Evolutionary conservation across 2,329 filamentous ascomycete species (phyloP), one percentile per base, ranked within the genome.

Genomic region (Stylonectria norvegica): DNA sequence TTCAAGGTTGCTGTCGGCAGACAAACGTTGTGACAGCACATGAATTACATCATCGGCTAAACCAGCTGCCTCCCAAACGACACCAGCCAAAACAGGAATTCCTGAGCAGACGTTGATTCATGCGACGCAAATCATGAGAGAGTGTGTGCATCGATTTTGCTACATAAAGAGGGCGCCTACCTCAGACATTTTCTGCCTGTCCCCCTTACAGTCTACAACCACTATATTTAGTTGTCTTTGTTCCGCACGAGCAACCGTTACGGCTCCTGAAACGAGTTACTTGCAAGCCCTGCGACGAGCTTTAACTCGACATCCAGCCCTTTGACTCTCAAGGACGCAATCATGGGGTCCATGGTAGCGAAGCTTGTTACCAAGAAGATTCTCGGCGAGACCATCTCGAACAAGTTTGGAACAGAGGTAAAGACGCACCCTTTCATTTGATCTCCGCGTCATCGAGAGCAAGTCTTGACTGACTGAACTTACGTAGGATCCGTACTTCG

Each of bases 401-500:
- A 82, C 56, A 78, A 78, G 47, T 79, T 78, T 49, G 78, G 78
- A 40, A 68, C 68, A 52, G 75, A 75, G 60, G 76, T 78, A 65
- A 45, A 63, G 40, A 29, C n/a, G 8, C 33, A 34, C 12, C 10
- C 20, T n/a, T n/a, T n/a, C n/a, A n/a, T n/a, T 9, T 18, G 9
- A 12, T 30, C 29, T 23, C 29, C n/a, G n/a, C n/a, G n/a, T n/a
- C n/a, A n/a, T n/a, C n/a, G n/a, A 29, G 20, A 5, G 32, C 36
- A 38, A 47, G 18, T n/a, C 27, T 14, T n/a, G 62, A 37, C 43
- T 48, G 33, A 52, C 45, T 30, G 19, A 15, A 31, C 38, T 49
- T 42, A 96, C 87, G 90, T 42, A 96, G 87, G 90, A 97, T 61
- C 89, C 90, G 5, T 95, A 89, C 69, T 95, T 90, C 57, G 88